These are phyloP conservation scores for Pelargonium exstipulatum DNA, from an alignment of 441 rosid genomes.

Conservation along the genomic window DNA sequence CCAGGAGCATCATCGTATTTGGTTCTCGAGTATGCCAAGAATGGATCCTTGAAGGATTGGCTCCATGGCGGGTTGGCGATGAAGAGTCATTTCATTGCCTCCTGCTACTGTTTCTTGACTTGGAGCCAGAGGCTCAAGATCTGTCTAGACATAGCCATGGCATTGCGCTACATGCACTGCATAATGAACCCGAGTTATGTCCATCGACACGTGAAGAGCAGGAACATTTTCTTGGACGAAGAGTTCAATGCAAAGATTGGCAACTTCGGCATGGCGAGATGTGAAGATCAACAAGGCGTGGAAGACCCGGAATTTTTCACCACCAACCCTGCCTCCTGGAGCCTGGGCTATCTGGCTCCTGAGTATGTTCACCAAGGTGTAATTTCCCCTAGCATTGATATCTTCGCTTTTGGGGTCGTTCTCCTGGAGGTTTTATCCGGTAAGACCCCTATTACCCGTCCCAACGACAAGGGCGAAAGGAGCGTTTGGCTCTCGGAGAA, in stretches of 20 bases:
- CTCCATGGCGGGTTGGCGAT: constrained; percentile 82
- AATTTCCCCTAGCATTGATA: constrained; percentile 50
- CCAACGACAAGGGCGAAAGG: constrained; percentile 36
- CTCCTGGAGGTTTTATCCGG: constrained; percentile 69
- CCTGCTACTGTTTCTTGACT: constrained; percentile 81
- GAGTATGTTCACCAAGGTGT: constrained; percentile 47
- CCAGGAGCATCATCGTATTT: constrained; percentile 38
- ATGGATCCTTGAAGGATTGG: constrained; percentile 90
- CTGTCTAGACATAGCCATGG: constrained; percentile 76
- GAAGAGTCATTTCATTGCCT: constrained; percentile 86
- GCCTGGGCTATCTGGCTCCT: constrained; percentile 46
- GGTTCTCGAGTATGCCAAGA: constrained; percentile 78
- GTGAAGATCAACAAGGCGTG: constrained; percentile 29
- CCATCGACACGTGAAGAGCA: constrained; percentile 63
- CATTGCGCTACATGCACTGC: constrained; percentile 80
- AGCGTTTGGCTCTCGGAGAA: constrained; percentile 41
- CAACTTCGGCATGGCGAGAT: constrained; percentile 60
- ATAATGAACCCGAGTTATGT: constrained; percentile 64
- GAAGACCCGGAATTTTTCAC: constrained; percentile 24
- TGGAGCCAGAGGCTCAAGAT: constrained; percentile 88
- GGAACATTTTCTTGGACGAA: constrained; percentile 77
- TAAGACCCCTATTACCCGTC: constrained; percentile 37
- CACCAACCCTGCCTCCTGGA: constrained; percentile 32
- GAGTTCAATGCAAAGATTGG: constrained; percentile 85
- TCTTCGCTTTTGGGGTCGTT: constrained; percentile 68